phyloP scores from a whole-genome alignment of 768 basidiomycete species.

The Imleria badia region DNA sequence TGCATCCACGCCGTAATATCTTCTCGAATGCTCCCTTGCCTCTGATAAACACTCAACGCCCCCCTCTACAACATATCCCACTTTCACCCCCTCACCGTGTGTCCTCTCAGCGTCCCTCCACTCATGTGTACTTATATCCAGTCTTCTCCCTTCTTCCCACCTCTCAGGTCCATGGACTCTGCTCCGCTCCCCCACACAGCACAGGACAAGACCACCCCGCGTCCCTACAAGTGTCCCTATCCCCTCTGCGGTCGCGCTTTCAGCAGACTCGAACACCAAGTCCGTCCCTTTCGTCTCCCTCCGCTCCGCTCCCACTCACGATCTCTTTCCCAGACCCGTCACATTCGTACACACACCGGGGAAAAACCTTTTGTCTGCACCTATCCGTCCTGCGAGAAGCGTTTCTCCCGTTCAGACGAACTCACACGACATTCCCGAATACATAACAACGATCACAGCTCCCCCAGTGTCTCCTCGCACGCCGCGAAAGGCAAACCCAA shows the following conservation, averaged over 20 bases:
- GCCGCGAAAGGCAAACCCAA: constrained; percentile 30
- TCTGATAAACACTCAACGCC: constrained; percentile 5
- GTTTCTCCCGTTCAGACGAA: constrained; percentile 98
- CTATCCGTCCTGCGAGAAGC: constrained; percentile 94
- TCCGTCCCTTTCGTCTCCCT: constrained; percentile 33
- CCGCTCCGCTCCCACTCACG: constrained; percentile 17
- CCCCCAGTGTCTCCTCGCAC: constrained; percentile 17
- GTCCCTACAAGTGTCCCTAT: constrained; percentile 98
- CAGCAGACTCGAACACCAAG: constrained; percentile 95
- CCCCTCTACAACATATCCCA: constrained; percentile 20
- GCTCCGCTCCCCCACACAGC: constrained; percentile 4
- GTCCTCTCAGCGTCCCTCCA: constrained; percentile 16
- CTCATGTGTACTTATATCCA: constrained; percentile 33
- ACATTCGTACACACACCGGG: constrained; percentile 97
- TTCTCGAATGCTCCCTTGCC: not conserved
- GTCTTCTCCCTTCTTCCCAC: constrained; percentile 10
- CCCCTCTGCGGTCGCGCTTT: constrained; percentile 92
- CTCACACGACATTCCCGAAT: constrained; percentile 95
- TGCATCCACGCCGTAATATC: constrained; percentile 26
- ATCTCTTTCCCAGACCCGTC: constrained; percentile 69
- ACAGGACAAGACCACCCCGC: constrained; percentile 44
- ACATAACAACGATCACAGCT: constrained; percentile 63
- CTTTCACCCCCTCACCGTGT: constrained; percentile 20
- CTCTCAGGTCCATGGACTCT: constrained; percentile 25
- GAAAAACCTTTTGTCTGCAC: constrained; percentile 96